phyloP scores from a whole-genome alignment of 257 asterid species.

The Primulina eburnea region DNA sequence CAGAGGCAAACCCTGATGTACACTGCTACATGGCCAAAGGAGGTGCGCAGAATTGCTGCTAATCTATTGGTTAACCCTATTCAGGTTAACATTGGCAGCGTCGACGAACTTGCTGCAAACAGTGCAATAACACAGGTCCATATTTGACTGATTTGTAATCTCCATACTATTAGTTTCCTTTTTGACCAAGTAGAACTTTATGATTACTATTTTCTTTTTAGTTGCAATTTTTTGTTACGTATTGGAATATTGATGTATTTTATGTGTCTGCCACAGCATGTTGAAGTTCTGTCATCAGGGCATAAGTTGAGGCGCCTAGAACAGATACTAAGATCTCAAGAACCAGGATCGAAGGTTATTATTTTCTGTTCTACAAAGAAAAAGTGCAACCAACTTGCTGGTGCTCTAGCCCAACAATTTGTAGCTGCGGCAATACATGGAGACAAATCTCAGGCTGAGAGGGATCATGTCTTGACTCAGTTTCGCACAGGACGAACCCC shows the following conservation, averaged over 20 bases:
- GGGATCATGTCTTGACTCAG: constrained; percentile 87
- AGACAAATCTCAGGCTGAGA: constrained; percentile 92
- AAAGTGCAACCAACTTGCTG: constrained; percentile 88
- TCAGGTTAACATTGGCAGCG: constrained; percentile 95
- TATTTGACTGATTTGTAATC: not conserved
- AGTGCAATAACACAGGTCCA: constrained; percentile 93
- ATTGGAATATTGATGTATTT: constrained; percentile 7
- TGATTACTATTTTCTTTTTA: not conserved
- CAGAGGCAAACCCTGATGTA: constrained; percentile 94
- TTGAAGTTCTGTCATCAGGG: constrained; percentile 68
- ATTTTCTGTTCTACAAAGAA: constrained; percentile 95
- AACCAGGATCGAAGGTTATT: constrained; percentile 89
- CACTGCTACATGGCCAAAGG: constrained; percentile 99
- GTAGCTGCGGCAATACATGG: constrained; percentile 99
- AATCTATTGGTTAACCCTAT: constrained; percentile 82
- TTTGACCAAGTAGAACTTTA: not conserved
- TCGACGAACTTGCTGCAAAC: constrained; percentile 91
- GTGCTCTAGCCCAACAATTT: constrained; percentile 58
- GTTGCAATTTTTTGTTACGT: constrained; percentile 15
- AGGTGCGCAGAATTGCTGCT: constrained; percentile 91
- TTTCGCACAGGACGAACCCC: constrained; percentile 85
- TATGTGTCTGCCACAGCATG: constrained; percentile 41
- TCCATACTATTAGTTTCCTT: constrained; percentile 6
- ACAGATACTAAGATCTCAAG: constrained; percentile 90
- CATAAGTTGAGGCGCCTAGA: constrained; percentile 86